Evolutionary conservation across 345 rosid genomes (phyloP).

Genomic region (Eucalyptus camaldulensis): DNA sequence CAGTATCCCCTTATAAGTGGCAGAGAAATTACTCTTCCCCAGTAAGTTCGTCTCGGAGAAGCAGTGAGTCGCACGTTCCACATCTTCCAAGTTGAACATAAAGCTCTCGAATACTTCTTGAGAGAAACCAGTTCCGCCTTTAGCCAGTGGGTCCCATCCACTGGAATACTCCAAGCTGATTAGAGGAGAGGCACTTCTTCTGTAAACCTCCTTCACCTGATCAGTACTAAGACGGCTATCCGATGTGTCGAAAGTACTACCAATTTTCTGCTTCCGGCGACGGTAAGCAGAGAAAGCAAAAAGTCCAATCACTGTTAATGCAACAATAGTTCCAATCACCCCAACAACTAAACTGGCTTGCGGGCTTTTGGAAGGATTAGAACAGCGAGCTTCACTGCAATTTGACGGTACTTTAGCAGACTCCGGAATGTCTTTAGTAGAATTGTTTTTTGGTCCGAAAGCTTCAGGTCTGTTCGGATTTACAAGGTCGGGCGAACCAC

Average conservation of each 20-base stretch:
- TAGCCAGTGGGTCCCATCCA: constrained; percentile 90
- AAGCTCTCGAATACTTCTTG: constrained; percentile 85
- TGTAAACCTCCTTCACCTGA: constrained; percentile 44
- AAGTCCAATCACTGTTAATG: constrained; percentile 24
- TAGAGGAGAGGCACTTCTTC: constrained; percentile 65
- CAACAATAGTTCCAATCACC: constrained; percentile 22
- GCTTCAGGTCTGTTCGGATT: constrained; percentile 58
- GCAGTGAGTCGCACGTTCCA: constrained; percentile 91
- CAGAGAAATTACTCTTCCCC: constrained; percentile 62
- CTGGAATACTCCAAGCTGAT: constrained; percentile 79
- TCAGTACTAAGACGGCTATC: constrained; percentile 71
- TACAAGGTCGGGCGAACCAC: constrained; percentile 18
- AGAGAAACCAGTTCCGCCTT: constrained; percentile 46
- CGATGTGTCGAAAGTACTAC: constrained; percentile 37
- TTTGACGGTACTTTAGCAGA: constrained; percentile 44
- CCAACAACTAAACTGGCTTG: constrained; percentile 36
- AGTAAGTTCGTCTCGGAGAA: constrained; percentile 69
- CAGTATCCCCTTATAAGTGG: constrained; percentile 63
- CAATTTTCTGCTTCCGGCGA: constrained; percentile 64
- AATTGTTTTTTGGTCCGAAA: constrained; percentile 26
- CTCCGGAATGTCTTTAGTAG: constrained; percentile 42
- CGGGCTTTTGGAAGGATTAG: constrained; percentile 12
- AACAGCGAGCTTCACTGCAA: constrained; percentile 24
- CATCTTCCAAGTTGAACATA: constrained; percentile 85
- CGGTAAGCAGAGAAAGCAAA: constrained; percentile 46